A percentile compares a stretch with the other conserved stretches of the same genome.
phyloP scores from a whole-genome alignment of 177 flowering plant genomes.

The Vitis hybrid region DNA sequence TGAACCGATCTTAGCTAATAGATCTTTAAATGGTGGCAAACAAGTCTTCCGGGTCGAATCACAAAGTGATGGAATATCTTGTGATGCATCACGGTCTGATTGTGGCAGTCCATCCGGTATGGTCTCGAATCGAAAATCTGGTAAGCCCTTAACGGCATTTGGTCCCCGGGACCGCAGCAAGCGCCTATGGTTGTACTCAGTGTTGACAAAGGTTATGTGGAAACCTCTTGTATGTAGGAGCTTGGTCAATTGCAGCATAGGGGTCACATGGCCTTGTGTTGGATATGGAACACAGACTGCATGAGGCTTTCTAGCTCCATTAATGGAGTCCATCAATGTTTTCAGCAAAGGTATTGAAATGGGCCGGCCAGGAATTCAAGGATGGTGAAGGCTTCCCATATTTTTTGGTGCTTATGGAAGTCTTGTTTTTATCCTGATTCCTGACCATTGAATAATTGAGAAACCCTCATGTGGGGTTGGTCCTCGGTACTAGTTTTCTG shows the following conservation, averaged over 20 bases:
- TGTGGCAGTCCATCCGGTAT: slow-evolving; percentile 45
- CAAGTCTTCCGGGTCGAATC: slow-evolving; percentile 14
- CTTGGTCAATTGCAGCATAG: slow-evolving; percentile 18
- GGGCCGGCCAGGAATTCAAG: too few species aligned
- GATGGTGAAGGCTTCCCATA: too few species aligned
- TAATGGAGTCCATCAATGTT: not conserved
- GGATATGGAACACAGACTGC: slow-evolving; percentile 19
- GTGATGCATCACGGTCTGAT: slow-evolving; percentile 36
- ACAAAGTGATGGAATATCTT: slow-evolving; percentile 23
- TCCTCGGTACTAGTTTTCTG: too few species aligned
- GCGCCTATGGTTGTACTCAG: slow-evolving; percentile 22
- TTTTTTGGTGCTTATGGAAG: too few species aligned
- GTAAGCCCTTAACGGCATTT: slow-evolving; percentile 14
- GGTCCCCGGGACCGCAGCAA: slow-evolving; percentile 11
- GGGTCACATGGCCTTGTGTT: slow-evolving; percentile 17
- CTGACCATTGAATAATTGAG: too few species aligned
- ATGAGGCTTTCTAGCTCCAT: slow-evolving; percentile 16
- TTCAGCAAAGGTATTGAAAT: too few species aligned
- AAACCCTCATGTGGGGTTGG: too few species aligned
- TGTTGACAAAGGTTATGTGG: slow-evolving; percentile 26
- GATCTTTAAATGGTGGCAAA: slow-evolving; percentile 22
- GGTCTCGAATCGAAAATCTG: slow-evolving; percentile 28
- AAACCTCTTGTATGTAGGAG: slow-evolving; percentile 27
- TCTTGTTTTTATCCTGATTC: too few species aligned
- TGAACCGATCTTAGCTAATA: slow-evolving; percentile 17